phyloP scores from a whole-genome alignment of 108 stramenopile species.

The Skeletonema menzelii region DNA sequence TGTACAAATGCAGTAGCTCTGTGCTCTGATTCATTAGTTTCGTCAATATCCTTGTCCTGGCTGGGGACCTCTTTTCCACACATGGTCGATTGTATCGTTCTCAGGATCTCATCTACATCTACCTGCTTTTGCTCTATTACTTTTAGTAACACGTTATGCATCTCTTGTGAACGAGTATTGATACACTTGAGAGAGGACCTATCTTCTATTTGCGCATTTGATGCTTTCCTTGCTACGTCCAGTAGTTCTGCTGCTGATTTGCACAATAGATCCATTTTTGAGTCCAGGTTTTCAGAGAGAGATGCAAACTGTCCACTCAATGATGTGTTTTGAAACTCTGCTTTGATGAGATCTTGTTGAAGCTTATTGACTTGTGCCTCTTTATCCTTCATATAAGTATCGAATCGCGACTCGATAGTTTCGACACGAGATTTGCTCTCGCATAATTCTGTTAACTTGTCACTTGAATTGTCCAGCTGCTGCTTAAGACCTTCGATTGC shows the following conservation, averaged over 20 bases:
- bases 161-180: background rate
- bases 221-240: background rate
- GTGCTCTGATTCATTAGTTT: background rate
- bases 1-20: background rate
- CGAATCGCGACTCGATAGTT: conserved; percentile 18
- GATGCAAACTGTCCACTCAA: background rate
- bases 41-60: background rate
- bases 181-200: background rate
- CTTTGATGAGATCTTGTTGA: conserved; percentile 2
- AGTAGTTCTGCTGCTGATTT: background rate
- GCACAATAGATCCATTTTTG: too few species aligned
- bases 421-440: conserved; percentile 18
- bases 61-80: background rate
- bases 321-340: background rate
- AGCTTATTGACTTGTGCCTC: conserved; percentile 9
- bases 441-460: background rate
- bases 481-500: conserved; percentile 4
- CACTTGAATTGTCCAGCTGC: background rate
- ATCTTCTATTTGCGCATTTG: background rate
- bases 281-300: background rate
- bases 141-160: background rate
- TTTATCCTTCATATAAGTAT: conserved; percentile 2
- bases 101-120: background rate
- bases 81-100: background rate
- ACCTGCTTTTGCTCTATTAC: background rate